These are phyloP conservation scores for Candida nemodendra DNA, from an alignment of 805 yeast genomes.

Conservation along the genomic window DNA sequence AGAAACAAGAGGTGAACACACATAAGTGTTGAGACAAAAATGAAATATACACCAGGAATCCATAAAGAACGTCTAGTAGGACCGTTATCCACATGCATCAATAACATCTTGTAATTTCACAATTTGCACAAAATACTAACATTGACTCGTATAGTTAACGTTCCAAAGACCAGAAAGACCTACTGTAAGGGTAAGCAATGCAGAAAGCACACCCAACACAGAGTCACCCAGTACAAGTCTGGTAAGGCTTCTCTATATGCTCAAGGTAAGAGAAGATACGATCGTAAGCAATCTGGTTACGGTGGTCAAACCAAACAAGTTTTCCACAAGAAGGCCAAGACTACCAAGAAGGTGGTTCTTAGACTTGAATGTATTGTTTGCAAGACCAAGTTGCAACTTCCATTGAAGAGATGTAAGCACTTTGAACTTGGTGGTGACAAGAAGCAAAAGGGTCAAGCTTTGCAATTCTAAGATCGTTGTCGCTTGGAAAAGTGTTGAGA, in stretches of 20 bases:
- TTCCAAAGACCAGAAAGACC: slow-evolving; percentile 99
- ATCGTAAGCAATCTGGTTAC: slow-evolving; percentile 99
- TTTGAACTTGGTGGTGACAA: slow-evolving; percentile 99
- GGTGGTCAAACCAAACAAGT: slow-evolving; percentile 99
- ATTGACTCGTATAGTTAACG: slow-evolving; percentile 72
- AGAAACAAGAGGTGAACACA: slow-evolving; percentile 1
- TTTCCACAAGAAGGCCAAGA: slow-evolving; percentile 99
- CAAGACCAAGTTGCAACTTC: slow-evolving; percentile 97
- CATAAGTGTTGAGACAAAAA: too few relatives aligned
- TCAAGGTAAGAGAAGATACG: slow-evolving; percentile 99
- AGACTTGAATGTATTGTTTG: slow-evolving; percentile 98
- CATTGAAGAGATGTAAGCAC: slow-evolving; percentile 99
- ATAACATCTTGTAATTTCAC: too few relatives aligned
- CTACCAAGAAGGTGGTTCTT: slow-evolving; percentile 99
- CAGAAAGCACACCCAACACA: slow-evolving; percentile 99
- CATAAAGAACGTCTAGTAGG: too few relatives aligned
- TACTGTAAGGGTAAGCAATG: slow-evolving; percentile 99
- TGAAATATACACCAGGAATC: too few relatives aligned
- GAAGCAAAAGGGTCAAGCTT: slow-evolving; percentile 99
- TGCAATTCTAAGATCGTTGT: slow-evolving; percentile 78
- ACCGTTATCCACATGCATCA: not conserved
- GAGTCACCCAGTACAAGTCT: slow-evolving; percentile 99
- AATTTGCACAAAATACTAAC: too few relatives aligned
- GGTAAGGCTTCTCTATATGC: slow-evolving; percentile 99
- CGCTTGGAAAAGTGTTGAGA: slow-evolving; percentile 2